A percentile compares a stretch with the other conserved stretches of the same genome.
phyloP scores from a whole-genome alignment of 805 yeast species.

The Naumovozyma baii region DNA sequence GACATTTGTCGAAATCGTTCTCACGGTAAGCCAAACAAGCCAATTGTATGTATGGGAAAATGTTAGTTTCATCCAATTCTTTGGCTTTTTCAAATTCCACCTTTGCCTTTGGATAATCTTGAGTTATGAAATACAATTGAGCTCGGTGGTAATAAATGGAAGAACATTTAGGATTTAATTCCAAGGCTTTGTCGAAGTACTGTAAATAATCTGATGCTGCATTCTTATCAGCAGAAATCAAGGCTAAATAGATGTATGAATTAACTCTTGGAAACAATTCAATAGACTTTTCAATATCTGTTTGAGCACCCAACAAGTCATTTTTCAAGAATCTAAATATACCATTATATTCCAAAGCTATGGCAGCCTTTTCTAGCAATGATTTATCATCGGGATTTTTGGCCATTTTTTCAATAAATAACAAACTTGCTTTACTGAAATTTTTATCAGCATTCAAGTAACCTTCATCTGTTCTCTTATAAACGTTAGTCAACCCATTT shows the following conservation, averaged over 20 bases:
- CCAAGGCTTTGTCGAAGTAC: constrained; percentile 65
- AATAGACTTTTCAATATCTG: constrained; percentile 55
- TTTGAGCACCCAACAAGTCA: constrained; percentile 55
- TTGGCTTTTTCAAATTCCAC: constrained; percentile 67
- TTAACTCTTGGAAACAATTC: constrained; percentile 65
- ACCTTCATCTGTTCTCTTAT: constrained; percentile 34
- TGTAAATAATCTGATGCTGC: constrained; percentile 57
- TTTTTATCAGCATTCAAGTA: constrained; percentile 32
- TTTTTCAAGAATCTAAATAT: constrained; percentile 75
- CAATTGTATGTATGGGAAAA: constrained; percentile 80
- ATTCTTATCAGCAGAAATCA: constrained; percentile 73
- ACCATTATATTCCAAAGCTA: constrained; percentile 78
- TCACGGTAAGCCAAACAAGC: constrained; percentile 87
- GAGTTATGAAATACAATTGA: constrained; percentile 77
- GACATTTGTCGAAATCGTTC: constrained; percentile 44
- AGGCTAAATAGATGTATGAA: constrained; percentile 72
- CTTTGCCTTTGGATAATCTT: constrained; percentile 64
- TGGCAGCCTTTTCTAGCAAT: constrained; percentile 38
- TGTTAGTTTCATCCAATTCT: constrained; percentile 61
- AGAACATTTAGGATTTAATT: constrained; percentile 58
- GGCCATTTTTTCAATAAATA: constrained; percentile 29
- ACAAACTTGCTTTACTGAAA: constrained; percentile 49
- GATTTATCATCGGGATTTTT: constrained; percentile 18
- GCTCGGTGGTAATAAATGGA: constrained; percentile 92
- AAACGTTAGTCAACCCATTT: constrained; percentile 52